Conservation (phyloP, 2,329 filamentous ascomycete genomes). For the Apiospora rasikravindrae region DNA sequence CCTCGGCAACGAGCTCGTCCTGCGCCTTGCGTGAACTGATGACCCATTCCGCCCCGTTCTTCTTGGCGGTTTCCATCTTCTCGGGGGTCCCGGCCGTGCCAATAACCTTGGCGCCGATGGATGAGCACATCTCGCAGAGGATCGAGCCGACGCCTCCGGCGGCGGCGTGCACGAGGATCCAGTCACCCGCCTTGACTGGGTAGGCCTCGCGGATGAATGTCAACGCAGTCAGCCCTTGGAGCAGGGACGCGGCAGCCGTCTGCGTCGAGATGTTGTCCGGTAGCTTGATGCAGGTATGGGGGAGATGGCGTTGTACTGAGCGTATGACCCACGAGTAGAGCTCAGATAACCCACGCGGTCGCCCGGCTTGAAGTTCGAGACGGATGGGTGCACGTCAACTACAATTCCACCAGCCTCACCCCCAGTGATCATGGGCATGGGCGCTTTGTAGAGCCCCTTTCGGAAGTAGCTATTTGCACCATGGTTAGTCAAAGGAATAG, state of each 20-base stretch:
- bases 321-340: conserved; percentile 51
- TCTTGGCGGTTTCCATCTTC: conserved; percentile 73
- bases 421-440: conserved; percentile 77
- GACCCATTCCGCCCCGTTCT: conserved; percentile 72
- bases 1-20: conserved; percentile 62
- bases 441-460: conserved; percentile 75
- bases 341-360: conserved; percentile 75
- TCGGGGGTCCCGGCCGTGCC: conserved; percentile 76
- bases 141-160: conserved; percentile 81
- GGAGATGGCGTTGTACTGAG: conserved; percentile 60
- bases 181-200: conserved; percentile 77
- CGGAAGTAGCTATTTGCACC: conserved; percentile 72
- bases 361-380: conserved; percentile 64
- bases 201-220: conserved; percentile 79
- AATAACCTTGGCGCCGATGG: conserved; percentile 77
- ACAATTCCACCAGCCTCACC: conserved; percentile 79
- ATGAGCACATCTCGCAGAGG: conserved; percentile 75
- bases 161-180: conserved; percentile 83
- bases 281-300: conserved; percentile 64
- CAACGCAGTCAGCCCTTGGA: conserved; percentile 84
- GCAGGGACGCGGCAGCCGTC: conserved; percentile 69
- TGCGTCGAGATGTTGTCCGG: conserved; percentile 67
- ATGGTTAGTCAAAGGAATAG: background rate
- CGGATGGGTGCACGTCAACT: conserved; percentile 56
- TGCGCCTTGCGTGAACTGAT: conserved; percentile 65